Evolutionary conservation across 768 basidiomycete species (phyloP), one percentile per base, ranked within the genome.

Genomic region (Rhodotorula paludigena): DNA sequence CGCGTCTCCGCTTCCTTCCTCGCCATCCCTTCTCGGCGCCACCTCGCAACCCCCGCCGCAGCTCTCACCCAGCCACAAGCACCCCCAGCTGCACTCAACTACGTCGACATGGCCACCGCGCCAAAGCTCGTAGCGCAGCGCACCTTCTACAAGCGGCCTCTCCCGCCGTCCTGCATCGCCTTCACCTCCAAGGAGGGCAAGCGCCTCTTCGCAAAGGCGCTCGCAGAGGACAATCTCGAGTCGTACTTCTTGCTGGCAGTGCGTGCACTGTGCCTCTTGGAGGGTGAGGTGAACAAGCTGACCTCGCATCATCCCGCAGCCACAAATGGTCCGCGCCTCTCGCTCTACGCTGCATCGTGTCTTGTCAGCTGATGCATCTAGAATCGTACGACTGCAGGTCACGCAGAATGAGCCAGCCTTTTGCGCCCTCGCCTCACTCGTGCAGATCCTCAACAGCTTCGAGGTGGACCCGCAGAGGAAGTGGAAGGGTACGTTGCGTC

Each of bases 321-420:
- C 42, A 0, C 58, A 16, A 28, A 32, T 45, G 11, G 41, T 54
- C 41, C 55, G 61, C 15, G 53, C 42, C n/a, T 4, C 18, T 8
- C 2, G 16, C 15, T 35, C 28, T 0, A 28, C 21, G 28, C 25
- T 12, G 3, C n/a, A n/a, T n/a, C n/a, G n/a, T n/a, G 11, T 25
- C 20, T 25, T 25, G 16, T 30, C 10, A 35, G n/a, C 48, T 4
- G 9, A 38, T 2, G 25, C 53, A 54, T 28, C 55, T 73, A 20
- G n/a, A 64, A 42, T 5, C 15, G 4, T 20, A 14, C 41, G 18
- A 14, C 18, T 20, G 41, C 41, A 42, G 41, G 48, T 53, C 20
- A 74, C 68, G 18, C 74, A 75, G 56, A 66, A 72, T 35, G 74
- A 75, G 21, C 73, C 74, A 0, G 74, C 74, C 0, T 75, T 44